Evolutionary conservation across 2,329 filamentous ascomycete species (phyloP), one percentile per base, ranked within the genome.

Genomic region (Fusarium udum): DNA sequence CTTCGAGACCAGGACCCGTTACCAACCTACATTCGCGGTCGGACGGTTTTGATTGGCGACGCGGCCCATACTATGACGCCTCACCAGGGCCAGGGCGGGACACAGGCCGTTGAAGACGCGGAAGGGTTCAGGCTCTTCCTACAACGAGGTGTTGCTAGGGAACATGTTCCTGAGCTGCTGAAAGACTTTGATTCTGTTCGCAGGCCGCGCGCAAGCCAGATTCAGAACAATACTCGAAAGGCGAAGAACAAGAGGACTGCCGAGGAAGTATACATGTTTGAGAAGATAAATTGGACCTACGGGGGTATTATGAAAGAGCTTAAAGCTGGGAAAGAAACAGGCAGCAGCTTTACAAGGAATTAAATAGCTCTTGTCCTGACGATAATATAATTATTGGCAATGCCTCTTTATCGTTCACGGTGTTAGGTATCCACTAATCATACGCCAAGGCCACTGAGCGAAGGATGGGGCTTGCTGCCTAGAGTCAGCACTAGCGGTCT

Each of bases 281-380:
- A 48, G 20, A 31, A 31, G 26, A 48, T 48, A 7, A 48, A 48
- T 15, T 48, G 45, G 26, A 48, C 45, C 2, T 48, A 48, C 4
- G 26, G 45, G 7, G 45, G 26, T 0, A 48, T 48, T 7, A 5
- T 48, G 2, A 13, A 48, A 10, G 26, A 31, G 20, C 9, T 48
- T 3, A n/a, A 3, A 6, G 20, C 20, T 28, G 7, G 22, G 8
- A 48, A 22, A 48, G 18, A 22, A 2, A 22, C 12, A 7, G 26
- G 8, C 2, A 3, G 13, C 6, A 48, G 1, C 6, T 10, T 22
- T 18, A 0, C 28, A 22, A 8, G 7, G 24, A 14, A 1, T 3
- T 46, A 4, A 28, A 28, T 28, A 46, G 43, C 24, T 45, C 26
- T 14, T 46, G 7, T 28, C 20, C 16, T 3, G 22, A 48, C 1